Evolutionary conservation across 2,329 filamentous ascomycete genomes (phyloP), one percentile per base, ranked within the genome.

Genomic region (Teratosphaeriaceae sp.): DNA sequence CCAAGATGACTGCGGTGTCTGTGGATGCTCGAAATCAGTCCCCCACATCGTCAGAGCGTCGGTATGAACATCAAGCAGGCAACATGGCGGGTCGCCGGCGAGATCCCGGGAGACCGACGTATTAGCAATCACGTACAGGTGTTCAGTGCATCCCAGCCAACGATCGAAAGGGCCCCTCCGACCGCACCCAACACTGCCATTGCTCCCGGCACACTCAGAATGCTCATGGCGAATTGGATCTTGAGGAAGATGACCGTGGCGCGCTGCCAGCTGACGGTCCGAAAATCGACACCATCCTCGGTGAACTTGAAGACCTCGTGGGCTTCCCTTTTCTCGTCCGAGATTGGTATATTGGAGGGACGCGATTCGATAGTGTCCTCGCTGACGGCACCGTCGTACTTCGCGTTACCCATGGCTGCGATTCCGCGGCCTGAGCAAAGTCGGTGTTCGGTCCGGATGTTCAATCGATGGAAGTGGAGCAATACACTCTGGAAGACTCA

Each of bases 171-270:
- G 2, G 67, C 58, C 1, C 69, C 70, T 1, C 66, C 66, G 2
- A 72, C 60, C 8, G 69, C 66, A 23, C 44, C 47, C 12, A 49
- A 42, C 4, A 42, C 38, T 13, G 42, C 47, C 15, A 46, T 24
- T 22, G 47, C 38, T 5, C 41, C 42, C 12, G 47, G 47, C 13
- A 49, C 42, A n/a, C 36, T 43, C 2, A 49, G 30, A 30, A 49
- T 44, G 35, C 40, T 41, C 42, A 47, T 49, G 20, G 48, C 48
- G 37, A 72, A 71, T 43, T 67, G 67, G 33, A 43, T 53, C 53
- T 75, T 75, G 19, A 74, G 54, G 40, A 76, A 73, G 39, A 76
- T 73, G 16, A 74, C 62, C 3, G 69, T 60, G 2, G 72, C 69
- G n/a, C 67, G 65, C 16, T 67, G 63, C 72, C 73, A 76, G 38